These are phyloP conservation scores for Fusarium drepaniforme DNA, from an alignment of 2,329 filamentous ascomycete genomes.

Conservation along the genomic window DNA sequence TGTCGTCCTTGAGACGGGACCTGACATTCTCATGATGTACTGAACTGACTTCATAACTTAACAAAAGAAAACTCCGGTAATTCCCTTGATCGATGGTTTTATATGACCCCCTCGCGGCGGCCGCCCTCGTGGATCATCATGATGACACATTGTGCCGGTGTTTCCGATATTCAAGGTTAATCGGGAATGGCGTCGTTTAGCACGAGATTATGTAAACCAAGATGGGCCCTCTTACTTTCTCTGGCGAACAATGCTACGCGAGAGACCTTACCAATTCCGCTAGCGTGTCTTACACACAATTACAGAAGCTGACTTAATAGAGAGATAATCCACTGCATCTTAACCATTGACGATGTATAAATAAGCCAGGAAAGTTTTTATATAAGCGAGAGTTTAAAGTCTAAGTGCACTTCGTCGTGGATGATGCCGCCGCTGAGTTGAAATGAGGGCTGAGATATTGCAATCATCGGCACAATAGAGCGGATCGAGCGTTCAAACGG, in stretches of 20 bases:
- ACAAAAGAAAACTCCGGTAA: background rate
- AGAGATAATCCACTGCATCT: background rate
- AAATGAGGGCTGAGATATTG: background rate
- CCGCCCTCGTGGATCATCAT: background rate
- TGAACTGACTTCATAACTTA: background rate
- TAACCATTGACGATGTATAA: background rate
- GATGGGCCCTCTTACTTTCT: background rate
- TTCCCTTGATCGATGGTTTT: background rate
- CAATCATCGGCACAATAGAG: too few relatives aligned
- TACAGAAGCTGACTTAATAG: conserved; percentile 24
- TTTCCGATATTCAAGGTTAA: background rate
- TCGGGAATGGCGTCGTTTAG: conserved; percentile 1
- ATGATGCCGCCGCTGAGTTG: background rate
- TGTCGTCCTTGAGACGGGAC: background rate
- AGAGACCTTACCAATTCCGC: conserved; percentile 9
- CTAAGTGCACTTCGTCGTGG: background rate
- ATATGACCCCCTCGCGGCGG: background rate
- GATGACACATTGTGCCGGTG: background rate
- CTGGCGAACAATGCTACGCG: background rate
- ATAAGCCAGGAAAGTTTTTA: background rate
- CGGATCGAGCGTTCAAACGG: too few relatives aligned
- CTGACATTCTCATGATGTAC: background rate
- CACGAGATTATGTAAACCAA: background rate
- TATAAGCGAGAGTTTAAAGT: background rate
- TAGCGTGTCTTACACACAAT: conserved; percentile 28